Base-by-base conservation (phyloP, 352 stramenopile genomes). In the Globisporangium sylvaticum region DNA sequence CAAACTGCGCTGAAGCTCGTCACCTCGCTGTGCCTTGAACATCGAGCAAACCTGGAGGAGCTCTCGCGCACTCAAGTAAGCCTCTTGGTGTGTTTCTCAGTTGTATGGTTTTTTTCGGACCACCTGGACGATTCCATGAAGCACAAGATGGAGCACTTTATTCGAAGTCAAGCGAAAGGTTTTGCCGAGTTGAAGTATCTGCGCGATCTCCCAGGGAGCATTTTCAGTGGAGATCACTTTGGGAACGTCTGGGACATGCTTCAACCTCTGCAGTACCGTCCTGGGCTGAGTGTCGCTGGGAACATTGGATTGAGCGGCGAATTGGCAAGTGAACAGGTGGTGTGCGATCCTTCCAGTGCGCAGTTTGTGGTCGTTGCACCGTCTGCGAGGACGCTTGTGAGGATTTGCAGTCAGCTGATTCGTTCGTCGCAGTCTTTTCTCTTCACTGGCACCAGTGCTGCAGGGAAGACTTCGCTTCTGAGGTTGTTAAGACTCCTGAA, bases 381-480 rank as follows among this genome's bases (percentile, higher is more conserved):
- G 2, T 69, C 69, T 8, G 60, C 67, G 0, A 39, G 57, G 3
- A 64, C 69, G 0, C 32, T 87, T 1, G 27, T 86, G 42, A 80
- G 70, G 7, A 62, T 91, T 12, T 76, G 78, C 32, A 65, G 70
- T 3, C 48, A 79, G 22, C 42, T 88, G 0, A 24, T 88, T 24
- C 78, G 78, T 7, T 76, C 66, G 0, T 73, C 65, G 4, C 62
- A 60, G 10, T 88, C 83, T 0, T 88, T 91, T 50, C 25, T 88
- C 46, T 29, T 91, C 15, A 58, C 77, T 18, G 80, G 80, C 0
- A 58, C 79, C 0, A 71, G 72, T 69, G 83, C 78, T 1, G 71
- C 67, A 20, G 83, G 83, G 0, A 91, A 91, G 42, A 82, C 76
- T 0, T 82, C 83, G 1, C 29, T 89, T 18, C 37, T 91, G 29